A percentile compares a stretch with the other conserved stretches of the same genome.
These are phyloP conservation scores for Fusarium aywerte DNA, from an alignment of 2,329 filamentous ascomycete species.

Conservation along the genomic window DNA sequence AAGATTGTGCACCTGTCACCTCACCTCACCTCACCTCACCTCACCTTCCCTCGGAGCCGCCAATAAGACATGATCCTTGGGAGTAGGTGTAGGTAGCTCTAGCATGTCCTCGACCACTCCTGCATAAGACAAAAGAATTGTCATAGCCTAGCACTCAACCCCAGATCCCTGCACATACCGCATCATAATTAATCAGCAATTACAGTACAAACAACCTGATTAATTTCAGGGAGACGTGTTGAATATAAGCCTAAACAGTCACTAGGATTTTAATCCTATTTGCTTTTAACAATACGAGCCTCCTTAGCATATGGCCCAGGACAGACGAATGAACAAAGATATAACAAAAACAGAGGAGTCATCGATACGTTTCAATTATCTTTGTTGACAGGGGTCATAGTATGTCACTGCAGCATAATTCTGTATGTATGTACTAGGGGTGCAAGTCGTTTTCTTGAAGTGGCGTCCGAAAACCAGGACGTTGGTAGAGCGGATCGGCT, in stretches of 20 bases:
- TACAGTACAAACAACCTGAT: background rate
- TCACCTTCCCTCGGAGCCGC: background rate
- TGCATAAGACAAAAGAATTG: background rate
- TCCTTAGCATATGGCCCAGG: background rate
- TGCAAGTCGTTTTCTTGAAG: background rate
- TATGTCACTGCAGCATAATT: background rate
- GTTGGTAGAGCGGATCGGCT: constrained; percentile 22
- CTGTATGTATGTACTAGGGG: background rate
- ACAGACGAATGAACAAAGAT: background rate
- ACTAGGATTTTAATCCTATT: too few relatives aligned
- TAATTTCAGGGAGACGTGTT: too few relatives aligned
- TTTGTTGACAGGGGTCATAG: background rate
- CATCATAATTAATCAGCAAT: background rate
- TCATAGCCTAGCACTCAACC: constrained; percentile 2
- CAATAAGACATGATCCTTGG: background rate
- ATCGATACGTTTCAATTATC: background rate
- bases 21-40: background rate
- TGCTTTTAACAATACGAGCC: too few relatives aligned
- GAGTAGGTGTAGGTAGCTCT: background rate
- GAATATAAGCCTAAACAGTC: too few relatives aligned
- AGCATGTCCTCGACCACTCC: constrained; percentile 2
- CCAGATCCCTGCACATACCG: constrained; percentile 12
- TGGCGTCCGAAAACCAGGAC: constrained; percentile 26
- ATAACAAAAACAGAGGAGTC: background rate
- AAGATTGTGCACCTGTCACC: background rate